Evolutionary conservation across 2,329 filamentous ascomycete genomes (phyloP).

Genomic region (Ophiostoma ulmi): DNA sequence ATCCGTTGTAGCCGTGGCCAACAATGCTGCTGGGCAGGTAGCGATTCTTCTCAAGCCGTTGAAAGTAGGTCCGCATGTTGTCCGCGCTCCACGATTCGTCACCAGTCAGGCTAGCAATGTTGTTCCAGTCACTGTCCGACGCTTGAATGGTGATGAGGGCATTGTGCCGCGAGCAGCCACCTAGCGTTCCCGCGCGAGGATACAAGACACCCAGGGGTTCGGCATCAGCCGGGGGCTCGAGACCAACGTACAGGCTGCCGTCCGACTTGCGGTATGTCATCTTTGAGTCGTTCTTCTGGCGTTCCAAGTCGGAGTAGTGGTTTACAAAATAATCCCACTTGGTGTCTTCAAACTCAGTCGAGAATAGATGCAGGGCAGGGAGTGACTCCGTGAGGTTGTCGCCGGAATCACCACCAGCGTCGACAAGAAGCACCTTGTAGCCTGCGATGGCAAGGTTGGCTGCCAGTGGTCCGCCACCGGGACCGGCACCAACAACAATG

Average conservation of each 20-base stretch:
- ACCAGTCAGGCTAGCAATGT: neutral
- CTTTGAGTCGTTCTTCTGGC: neutral
- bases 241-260: neutral
- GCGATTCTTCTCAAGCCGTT: neutral
- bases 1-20: neutral
- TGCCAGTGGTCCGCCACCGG: neutral
- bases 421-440: neutral
- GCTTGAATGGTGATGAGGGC: neutral
- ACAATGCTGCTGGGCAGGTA: neutral
- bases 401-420: neutral
- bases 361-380: neutral
- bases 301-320: neutral
- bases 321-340: neutral
- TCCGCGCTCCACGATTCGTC: neutral
- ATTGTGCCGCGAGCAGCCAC: neutral
- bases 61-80: neutral
- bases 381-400: neutral
- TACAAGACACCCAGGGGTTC: neutral
- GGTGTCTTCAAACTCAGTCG: neutral
- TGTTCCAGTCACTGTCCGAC: neutral
- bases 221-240: neutral
- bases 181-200: neutral
- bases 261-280: neutral
- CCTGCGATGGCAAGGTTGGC: neutral
- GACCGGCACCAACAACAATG: neutral